A percentile compares a stretch with the other conserved stretches of the same genome.
phyloP scores from a whole-genome alignment of 106 monocot genomes.

The Gastrodia elata region DNA sequence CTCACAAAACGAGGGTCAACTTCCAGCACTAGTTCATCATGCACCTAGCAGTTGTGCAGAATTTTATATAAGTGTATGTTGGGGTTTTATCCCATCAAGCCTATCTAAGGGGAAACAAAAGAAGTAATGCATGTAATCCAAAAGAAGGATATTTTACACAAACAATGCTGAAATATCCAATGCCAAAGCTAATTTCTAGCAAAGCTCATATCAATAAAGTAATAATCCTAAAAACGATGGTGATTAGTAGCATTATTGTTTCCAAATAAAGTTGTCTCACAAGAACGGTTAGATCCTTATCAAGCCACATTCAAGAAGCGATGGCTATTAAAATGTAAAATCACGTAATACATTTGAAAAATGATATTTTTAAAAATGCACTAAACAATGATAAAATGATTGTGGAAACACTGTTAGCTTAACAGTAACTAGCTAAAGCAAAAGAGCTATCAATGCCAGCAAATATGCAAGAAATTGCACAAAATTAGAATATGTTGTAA shows the following conservation, averaged over 20 bases:
- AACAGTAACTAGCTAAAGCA: background rate
- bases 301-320: background rate
- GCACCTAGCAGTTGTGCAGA: constrained; percentile 39
- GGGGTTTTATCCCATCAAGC: too few relatives aligned
- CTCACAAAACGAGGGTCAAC: constrained; percentile 43
- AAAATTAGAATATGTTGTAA: background rate
- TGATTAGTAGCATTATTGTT: background rate
- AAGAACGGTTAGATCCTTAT: background rate
- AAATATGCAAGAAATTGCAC: background rate
- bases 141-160: background rate
- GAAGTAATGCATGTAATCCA: too few relatives aligned
- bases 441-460: background rate
- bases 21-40: constrained; percentile 94
- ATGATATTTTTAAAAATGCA: background rate
- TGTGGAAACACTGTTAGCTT: too few relatives aligned
- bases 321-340: background rate
- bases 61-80: background rate
- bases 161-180: background rate
- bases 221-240: background rate
- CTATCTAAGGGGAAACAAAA: too few relatives aligned
- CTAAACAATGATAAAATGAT: background rate
- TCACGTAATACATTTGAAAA: background rate
- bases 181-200: background rate
- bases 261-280: background rate
- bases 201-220: background rate